Percentiles rank a stretch among this genome's conserved stretches.
These are phyloP conservation scores for Verbascum thapsus DNA, from an alignment of 257 asterid genomes.

Conservation along the genomic window DNA sequence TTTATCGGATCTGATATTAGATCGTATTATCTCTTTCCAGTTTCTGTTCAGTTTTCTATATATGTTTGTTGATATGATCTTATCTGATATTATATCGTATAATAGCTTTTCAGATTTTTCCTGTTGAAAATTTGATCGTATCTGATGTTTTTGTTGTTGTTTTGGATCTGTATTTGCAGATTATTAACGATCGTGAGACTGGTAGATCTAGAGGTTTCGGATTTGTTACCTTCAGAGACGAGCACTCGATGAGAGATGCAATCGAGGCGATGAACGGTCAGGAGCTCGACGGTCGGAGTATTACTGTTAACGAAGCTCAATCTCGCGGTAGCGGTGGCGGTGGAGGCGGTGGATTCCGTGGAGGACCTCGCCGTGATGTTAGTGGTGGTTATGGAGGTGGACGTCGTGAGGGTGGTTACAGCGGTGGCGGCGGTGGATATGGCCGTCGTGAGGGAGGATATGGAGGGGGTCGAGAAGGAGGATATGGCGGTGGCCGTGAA, in stretches of 20 bases:
- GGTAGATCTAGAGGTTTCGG: conserved; percentile 93
- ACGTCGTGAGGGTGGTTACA: too few species aligned
- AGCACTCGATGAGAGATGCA: conserved; percentile 69
- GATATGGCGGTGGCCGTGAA: conserved; percentile 19
- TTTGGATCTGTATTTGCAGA: conserved; percentile 35
- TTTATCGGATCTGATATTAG: conserved; percentile 34
- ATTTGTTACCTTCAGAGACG: conserved; percentile 77
- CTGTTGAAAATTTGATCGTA: too few species aligned
- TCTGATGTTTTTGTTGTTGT: not conserved
- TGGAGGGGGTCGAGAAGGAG: conserved; percentile 13
- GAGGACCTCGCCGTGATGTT: conserved; percentile 35
- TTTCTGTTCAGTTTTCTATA: too few species aligned
- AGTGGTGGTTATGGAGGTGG: conserved; percentile 26
- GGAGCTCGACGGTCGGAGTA: conserved; percentile 75
- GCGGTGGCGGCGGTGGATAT: conserved; percentile 22
- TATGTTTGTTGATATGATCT: too few species aligned
- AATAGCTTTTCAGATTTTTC: too few species aligned
- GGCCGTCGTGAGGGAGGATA: conserved; percentile 39
- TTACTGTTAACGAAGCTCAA: conserved; percentile 88
- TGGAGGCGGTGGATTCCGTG: conserved; percentile 41
- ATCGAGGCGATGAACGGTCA: conserved; percentile 84
- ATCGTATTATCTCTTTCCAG: too few species aligned
- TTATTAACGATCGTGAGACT: conserved; percentile 56
- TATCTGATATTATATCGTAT: too few species aligned
- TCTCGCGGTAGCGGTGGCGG: conserved; percentile 76